Base-by-base conservation (phyloP, 805 yeast species). In the Sporopachydermia lactativora region DNA sequence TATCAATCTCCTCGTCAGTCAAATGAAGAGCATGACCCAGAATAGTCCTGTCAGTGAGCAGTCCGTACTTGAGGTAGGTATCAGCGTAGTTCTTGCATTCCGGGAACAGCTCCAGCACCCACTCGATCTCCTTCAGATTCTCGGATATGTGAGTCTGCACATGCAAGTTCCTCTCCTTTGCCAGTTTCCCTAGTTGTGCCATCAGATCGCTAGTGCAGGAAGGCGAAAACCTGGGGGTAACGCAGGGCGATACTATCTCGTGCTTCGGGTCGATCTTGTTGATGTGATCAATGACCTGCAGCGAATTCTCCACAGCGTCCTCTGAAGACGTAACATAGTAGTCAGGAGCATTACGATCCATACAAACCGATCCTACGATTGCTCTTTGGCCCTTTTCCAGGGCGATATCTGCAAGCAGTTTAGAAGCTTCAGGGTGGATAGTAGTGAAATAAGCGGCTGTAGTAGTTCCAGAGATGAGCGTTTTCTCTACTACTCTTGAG, bases 161-260 rank as follows among this genome's bases (percentile, higher is more conserved):
- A 17, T 83, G 89, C 28, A 81, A 61, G 28, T 70, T 54, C 8
- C 41, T 41, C 4, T 63, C 49, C 17, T 58, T 49, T n/a, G 76
- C 65, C 17, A 81, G 54, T 4, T 67, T 57, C 2, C 94, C 94
- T 41, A 88, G 64, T 66, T 73, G 67, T 4, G 53, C 52, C 62
- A 89, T 60, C 34, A 84, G 62, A 39, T 73, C 70, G 17, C 71
- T 61, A 3, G 84, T 66, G 53, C 96, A 89, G 15, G 82, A 73
- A 2, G 95, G 95, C 0, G 97, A 97, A 63, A 89, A 89, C 43
- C 98, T 64, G 5, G 98, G 97, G 2, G 97, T 89, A 6, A 89
- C 49, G 11, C 88, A 76, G 0, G 97, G 95, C 39, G 69, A 62
- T 13, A 89, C 69, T 3, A 64, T 46, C 15, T 71, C 68, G 28